phyloP scores from a whole-genome alignment of 208 protist genomes.

The Leishmania tarentolae region DNA sequence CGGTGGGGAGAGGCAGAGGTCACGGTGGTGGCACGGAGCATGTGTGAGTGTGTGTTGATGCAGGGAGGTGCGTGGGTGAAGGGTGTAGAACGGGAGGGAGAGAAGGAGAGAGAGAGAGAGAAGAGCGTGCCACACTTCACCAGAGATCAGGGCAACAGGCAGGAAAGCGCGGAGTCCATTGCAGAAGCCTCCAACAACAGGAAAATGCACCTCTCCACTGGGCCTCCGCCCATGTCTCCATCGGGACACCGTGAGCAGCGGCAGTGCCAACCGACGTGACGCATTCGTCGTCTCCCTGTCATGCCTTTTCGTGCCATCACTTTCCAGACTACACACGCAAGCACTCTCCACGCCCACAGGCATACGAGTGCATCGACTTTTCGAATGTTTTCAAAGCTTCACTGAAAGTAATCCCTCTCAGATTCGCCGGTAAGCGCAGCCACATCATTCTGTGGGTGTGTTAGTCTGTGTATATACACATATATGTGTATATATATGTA shows the following conservation, averaged over 20 bases:
- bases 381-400: neutral
- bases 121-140: neutral
- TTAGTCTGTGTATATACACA: no score
- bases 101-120: no score
- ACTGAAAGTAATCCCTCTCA: neutral
- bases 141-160: neutral
- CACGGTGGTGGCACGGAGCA: neutral
- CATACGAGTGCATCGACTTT: neutral
- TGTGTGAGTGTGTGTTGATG: neutral
- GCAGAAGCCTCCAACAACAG: neutral
- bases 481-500: no score
- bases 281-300: neutral
- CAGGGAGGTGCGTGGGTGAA: neutral
- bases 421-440: neutral
- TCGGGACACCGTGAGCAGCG: neutral
- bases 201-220: neutral
- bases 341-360: neutral
- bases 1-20: neutral
- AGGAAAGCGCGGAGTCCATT: neutral
- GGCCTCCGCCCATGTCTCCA: neutral
- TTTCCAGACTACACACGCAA: neutral
- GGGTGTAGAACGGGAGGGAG: no score
- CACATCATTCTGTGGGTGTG: no score
- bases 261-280: no score
- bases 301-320: neutral